Base-by-base conservation (phyloP, 148 eudicot species). In the Amaranthus palmeri region DNA sequence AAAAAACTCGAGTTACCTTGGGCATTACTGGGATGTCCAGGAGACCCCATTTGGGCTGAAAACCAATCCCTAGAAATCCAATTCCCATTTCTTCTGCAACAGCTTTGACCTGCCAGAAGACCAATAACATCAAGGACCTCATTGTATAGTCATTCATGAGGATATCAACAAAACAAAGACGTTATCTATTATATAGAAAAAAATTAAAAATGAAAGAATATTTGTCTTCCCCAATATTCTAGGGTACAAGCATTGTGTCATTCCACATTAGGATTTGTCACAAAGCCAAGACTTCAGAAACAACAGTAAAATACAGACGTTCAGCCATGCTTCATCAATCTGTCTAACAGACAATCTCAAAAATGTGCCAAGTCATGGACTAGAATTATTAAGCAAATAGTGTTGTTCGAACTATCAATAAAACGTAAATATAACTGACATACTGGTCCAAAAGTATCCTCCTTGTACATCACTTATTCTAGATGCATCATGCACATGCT, bases 81-180 rank as follows among this genome's bases (percentile, higher is more conserved):
- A 92, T 90, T 62, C 97, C 97, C 97, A 92, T 92, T 86, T 96
- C 99, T 82, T 96, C 95, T 25, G 97, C 83, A 82, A 96, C 97
- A 74, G 99, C 97, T 83, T 96, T 96, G 61, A 92, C 99, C 99
- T 96, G 86, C 44, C 70, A 56, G 69, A 66, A 50, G 58, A 17
- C 47, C 49, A 43, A 12, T 14, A 68, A 61, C 41, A n/a, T 73
- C 14, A 61, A 67, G 54, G 36, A 64, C 55, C 69, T 54, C 8
- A 62, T 36, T 8, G 63, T 8, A 12, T 70, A 8, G 36, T 9
- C 51, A 54, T 9, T 40, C 44, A 68, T 15, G 13, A 60, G 58
- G 61, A 42, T 63, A 65, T 45, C 18, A 65, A 61, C 41, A 67
- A 41, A 42, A 47, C 53, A 17, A 44, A 65, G 61, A 52, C 46